These are phyloP conservation scores for Mrakia gelida DNA, from an alignment of 768 basidiomycete species.

Conservation along the genomic window DNA sequence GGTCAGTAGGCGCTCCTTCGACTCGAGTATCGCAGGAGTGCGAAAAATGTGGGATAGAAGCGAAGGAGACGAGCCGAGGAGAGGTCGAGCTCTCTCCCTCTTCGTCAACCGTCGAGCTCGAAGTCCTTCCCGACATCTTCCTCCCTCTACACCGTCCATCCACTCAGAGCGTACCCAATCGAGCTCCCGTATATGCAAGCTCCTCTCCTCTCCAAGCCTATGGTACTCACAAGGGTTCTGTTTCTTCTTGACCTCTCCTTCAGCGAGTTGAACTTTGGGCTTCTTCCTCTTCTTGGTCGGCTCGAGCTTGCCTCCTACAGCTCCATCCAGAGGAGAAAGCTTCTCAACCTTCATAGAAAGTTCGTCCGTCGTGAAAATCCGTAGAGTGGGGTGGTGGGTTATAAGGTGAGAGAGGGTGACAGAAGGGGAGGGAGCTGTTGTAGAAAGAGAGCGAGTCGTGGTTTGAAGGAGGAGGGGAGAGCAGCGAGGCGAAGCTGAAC, in stretches of 20 bases:
- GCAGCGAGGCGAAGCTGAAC: neutral
- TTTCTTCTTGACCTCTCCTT: slow-evolving; percentile 8
- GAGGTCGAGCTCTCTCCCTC: too few species aligned
- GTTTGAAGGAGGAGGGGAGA: neutral
- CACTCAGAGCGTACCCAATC: neutral
- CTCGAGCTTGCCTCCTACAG: neutral
- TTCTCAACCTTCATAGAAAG: neutral
- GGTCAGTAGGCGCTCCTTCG: neutral
- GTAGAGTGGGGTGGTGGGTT: neutral
- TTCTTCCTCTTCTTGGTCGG: neutral
- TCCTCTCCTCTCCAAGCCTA: too few species aligned
- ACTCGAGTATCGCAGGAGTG: too few species aligned
- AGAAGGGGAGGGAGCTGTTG: neutral
- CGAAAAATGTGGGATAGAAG: too few species aligned
- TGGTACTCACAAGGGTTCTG: slow-evolving; percentile 11
- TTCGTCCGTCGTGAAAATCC: neutral
- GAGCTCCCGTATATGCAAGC: neutral
- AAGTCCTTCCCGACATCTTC: too few species aligned
- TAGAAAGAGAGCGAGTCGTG: neutral
- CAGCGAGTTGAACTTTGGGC: neutral
- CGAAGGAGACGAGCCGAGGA: too few species aligned
- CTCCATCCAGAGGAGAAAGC: neutral
- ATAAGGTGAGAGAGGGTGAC: neutral
- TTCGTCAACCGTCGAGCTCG: too few species aligned
- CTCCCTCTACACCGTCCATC: too few species aligned